These are phyloP conservation scores for Entophlyctis helioformis DNA, from an alignment of 192 early-diverging fungal genomes.

Conservation along the genomic window DNA sequence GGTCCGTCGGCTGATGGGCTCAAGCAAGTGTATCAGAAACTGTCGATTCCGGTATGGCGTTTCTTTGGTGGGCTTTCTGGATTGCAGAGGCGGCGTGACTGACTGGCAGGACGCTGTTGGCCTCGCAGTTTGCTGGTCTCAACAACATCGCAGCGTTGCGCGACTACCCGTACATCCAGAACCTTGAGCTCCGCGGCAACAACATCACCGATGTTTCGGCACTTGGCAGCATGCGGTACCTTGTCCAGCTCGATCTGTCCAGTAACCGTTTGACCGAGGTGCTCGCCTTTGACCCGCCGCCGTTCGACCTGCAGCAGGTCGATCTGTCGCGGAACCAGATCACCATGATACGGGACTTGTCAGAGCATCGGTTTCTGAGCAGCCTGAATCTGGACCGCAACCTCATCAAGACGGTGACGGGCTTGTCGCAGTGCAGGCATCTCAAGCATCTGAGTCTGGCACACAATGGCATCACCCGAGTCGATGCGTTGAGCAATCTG, in stretches of 20 bases:
- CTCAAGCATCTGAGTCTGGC: slow-evolving; percentile 29
- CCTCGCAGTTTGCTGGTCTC: slow-evolving; percentile 1
- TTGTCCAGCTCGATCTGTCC: slow-evolving; percentile 37
- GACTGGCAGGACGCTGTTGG: background rate
- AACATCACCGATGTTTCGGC: slow-evolving; percentile 19
- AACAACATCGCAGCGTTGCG: slow-evolving; percentile 17
- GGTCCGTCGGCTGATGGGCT: slow-evolving; percentile 23
- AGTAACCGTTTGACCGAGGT: slow-evolving; percentile 29
- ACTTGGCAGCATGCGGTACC: slow-evolving; percentile 22
- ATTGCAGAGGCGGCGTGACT: background rate
- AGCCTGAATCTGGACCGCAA: slow-evolving; percentile 32
- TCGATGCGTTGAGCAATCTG: slow-evolving; percentile 25
- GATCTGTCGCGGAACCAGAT: slow-evolving; percentile 42
- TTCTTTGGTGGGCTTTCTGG: background rate
- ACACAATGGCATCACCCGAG: slow-evolving; percentile 24
- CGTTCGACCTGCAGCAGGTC: slow-evolving; percentile 38
- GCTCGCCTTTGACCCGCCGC: slow-evolving; percentile 19
- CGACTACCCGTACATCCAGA: slow-evolving; percentile 27
- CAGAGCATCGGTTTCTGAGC: slow-evolving; percentile 28
- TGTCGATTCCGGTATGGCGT: slow-evolving; percentile 26
- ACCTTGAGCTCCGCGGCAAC: slow-evolving; percentile 33
- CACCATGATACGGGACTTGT: slow-evolving; percentile 18
- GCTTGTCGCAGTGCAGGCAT: slow-evolving; percentile 24
- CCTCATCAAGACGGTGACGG: slow-evolving; percentile 12
- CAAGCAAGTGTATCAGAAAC: slow-evolving; percentile 23